A percentile compares a stretch with the other conserved stretches of the same genome.
phyloP scores from a whole-genome alignment of 2,329 filamentous ascomycete species.

The Cordyceps javanica region DNA sequence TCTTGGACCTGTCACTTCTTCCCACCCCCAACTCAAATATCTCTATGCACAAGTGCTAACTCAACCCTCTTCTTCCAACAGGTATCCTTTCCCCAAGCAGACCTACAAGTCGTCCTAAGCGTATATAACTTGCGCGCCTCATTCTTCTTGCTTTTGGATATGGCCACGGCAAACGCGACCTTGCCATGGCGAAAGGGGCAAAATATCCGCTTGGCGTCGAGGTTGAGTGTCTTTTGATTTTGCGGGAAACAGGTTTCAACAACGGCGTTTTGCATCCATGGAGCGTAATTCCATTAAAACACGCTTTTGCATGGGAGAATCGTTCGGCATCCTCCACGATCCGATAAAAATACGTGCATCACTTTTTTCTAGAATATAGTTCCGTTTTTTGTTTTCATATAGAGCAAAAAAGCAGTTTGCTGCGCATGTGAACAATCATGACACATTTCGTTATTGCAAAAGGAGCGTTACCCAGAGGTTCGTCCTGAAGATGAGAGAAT shows the following conservation, averaged over 20 bases:
- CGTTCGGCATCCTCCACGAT: constrained; percentile 38
- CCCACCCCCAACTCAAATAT: not conserved
- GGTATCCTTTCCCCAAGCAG: constrained; percentile 79
- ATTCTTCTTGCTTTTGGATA: constrained; percentile 13
- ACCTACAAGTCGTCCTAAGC: constrained; percentile 51
- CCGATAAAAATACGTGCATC: constrained; percentile 18
- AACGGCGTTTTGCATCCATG: constrained; percentile 40
- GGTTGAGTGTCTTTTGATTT: constrained; percentile 20
- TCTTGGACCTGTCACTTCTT: not conserved
- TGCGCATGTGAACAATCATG: not conserved
- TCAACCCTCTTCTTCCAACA: constrained; percentile 27
- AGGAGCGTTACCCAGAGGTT: not conserved
- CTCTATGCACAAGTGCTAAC: not conserved
- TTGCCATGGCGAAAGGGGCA: not conserved
- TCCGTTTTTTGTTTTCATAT: not conserved
- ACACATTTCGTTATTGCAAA: not conserved
- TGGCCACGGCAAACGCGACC: constrained; percentile 5
- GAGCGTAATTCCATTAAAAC: constrained; percentile 11
- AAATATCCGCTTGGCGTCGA: constrained; percentile 34
- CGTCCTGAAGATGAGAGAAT: not conserved
- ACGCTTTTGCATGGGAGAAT: constrained; percentile 2
- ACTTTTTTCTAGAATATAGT: not conserved
- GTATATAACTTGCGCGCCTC: constrained; percentile 11
- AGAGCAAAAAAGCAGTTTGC: constrained; percentile 5
- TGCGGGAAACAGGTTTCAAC: constrained; percentile 46